Evolutionary conservation across 2,329 filamentous ascomycete species (phyloP).

Genomic region (Fusarium newnesense): DNA sequence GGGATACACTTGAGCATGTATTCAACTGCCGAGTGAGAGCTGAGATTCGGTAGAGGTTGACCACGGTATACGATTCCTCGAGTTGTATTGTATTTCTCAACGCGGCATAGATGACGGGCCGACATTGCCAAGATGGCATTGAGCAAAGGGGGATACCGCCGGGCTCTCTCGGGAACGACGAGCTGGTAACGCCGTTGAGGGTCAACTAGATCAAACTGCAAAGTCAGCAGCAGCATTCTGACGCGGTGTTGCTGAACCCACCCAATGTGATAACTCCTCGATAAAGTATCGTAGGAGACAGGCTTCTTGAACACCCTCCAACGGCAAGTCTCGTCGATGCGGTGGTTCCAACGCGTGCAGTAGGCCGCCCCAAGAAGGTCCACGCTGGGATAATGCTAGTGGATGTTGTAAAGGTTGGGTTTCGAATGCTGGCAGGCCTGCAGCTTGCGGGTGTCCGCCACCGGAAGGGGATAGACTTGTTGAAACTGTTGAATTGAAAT

Average conservation of each 20-base stretch:
- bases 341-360: slow-evolving; percentile 6
- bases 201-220: slow-evolving; percentile 34
- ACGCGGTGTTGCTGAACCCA: background rate
- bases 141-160: slow-evolving; percentile 20
- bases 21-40: slow-evolving; percentile 19
- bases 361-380: slow-evolving; percentile 18
- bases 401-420: background rate
- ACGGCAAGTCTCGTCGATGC: background rate
- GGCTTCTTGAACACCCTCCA: slow-evolving; percentile 27
- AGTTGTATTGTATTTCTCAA: slow-evolving; percentile 9
- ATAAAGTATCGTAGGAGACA: slow-evolving; percentile 37
- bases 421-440: background rate
- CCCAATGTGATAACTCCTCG: slow-evolving; percentile 32
- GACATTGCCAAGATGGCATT: slow-evolving; percentile 36
- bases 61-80: slow-evolving; percentile 25
- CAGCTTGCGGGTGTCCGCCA: background rate
- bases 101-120: slow-evolving; percentile 14
- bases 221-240: rapidly evolving
- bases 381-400: slow-evolving; percentile 6
- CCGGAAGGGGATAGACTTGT: background rate
- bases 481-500: background rate
- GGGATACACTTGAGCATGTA: slow-evolving; percentile 38
- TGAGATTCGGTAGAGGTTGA: slow-evolving; percentile 19
- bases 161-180: slow-evolving; percentile 26
- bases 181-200: slow-evolving; percentile 23